Percentiles rank a stretch among this genome's conserved stretches.
phyloP scores from a whole-genome alignment of 352 stramenopile genomes.

The Phytopythium helicoides region DNA sequence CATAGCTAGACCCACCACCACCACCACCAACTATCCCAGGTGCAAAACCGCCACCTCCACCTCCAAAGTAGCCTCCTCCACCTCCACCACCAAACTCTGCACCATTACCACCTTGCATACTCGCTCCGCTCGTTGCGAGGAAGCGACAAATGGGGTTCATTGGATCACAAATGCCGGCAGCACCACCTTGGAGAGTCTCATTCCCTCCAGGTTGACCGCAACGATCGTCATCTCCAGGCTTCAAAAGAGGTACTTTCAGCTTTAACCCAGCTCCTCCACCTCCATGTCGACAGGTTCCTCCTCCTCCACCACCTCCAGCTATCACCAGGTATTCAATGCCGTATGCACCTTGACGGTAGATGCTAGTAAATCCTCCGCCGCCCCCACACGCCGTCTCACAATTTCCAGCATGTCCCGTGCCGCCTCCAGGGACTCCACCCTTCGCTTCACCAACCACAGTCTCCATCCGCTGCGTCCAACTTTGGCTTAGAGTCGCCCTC shows the following conservation, averaged over 20 bases:
- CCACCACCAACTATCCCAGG: constrained; percentile 69
- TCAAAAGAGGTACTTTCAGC: constrained; percentile 14
- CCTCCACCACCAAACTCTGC: constrained; percentile 73
- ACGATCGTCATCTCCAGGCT: constrained; percentile 44
- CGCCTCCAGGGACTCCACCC: constrained; percentile 53
- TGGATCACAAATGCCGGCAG: constrained; percentile 48
- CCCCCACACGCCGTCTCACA: constrained; percentile 67
- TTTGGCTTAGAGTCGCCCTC: constrained; percentile 15
- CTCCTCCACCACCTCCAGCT: constrained; percentile 57
- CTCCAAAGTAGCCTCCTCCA: constrained; percentile 61
- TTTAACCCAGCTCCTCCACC: constrained; percentile 30
- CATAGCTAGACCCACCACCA: constrained; percentile 60
- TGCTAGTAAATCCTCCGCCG: constrained; percentile 65
- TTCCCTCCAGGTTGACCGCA: constrained; percentile 47
- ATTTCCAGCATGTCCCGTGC: constrained; percentile 59
- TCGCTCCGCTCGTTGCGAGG: constrained; percentile 36
- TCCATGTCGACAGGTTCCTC: constrained; percentile 65
- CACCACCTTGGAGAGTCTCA: constrained; percentile 22
- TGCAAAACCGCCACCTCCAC: constrained; percentile 62
- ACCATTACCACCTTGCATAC: constrained; percentile 61
- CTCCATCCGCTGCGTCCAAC: constrained; percentile 26
- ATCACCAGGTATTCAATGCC: constrained; percentile 72
- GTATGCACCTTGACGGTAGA: constrained; percentile 61
- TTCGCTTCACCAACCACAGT: constrained; percentile 40
- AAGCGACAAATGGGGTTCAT: constrained; percentile 70